Base-by-base conservation (phyloP, 257 asterid genomes). In the Craterostigma plantagineum region DNA sequence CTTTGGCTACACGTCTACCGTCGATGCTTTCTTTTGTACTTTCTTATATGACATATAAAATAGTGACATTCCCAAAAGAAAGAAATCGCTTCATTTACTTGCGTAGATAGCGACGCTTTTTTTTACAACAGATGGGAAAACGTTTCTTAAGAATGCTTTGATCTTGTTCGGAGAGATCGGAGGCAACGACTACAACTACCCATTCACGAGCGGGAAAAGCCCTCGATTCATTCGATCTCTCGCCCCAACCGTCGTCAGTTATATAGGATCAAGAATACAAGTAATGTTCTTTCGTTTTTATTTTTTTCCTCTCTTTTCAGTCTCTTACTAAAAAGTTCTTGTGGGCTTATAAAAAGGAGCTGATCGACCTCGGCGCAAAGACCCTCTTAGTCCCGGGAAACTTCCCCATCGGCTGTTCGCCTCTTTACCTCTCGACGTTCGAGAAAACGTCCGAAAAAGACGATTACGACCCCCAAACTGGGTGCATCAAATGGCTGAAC, bases 371-470 rank as follows among this genome's bases (percentile, higher is more conserved):
- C 18, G 91, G 81, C 1, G 78, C 70, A 2, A 46, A 6, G 36
- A 63, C 72, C 9, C 10, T 73, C n/a, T 13, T 78, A 35, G 70
- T 71, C 7, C 85, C 92, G 0, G 77, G 84, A 9, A 58, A 59
- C 12, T 35, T 68, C 0, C 84, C 91, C 4, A 55, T 63, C 1
- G 84, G 84, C 43, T 77, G 84, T 11, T 33, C 43, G 0, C 44
- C 79, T 0, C 10, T 42, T 10, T 66, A 50, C 46, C 62, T 71
- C 0, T 57, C 81, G 8, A 0, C 39, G 9, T 63, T 63, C 40
- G 38, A 14, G 13, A n/a, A n/a, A n/a, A 64, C 52, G 9, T 50
- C 62, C 0, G 23, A 61, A 18, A 13, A 39, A 18, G 9, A 12
- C 0, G 60, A 66, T 5, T 73, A 73, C 0, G 71, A 70, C 44